These are phyloP conservation scores for Mycena citricolor DNA, from an alignment of 1,284 basidiomycete genomes.

Conservation along the genomic window DNA sequence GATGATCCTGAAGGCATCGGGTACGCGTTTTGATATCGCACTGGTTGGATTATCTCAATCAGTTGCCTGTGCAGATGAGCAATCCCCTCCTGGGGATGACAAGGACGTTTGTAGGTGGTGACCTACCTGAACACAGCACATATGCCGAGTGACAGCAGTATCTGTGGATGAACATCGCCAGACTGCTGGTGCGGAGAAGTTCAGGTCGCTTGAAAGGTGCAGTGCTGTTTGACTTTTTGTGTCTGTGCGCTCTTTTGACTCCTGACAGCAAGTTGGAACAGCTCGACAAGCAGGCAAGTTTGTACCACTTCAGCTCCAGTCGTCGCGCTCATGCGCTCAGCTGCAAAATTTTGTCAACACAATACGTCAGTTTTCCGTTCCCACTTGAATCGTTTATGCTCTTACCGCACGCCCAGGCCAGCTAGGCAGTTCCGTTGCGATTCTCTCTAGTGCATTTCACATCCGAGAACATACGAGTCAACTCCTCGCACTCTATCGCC, in stretches of 20 bases:
- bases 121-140: conserved; percentile 1
- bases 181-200: conserved; percentile 58
- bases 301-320: conserved; percentile 3
- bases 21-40: no score
- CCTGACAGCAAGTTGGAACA: conserved; percentile 50
- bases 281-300: conserved; percentile 59
- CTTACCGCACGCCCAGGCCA: no score
- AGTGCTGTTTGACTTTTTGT: conserved; percentile 20
- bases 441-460: conserved; percentile 65
- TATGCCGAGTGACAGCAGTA: conserved; percentile 36
- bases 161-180: conserved; percentile 66
- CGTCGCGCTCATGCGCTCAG: conserved; percentile 32
- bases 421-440: conserved; percentile 69
- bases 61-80: conserved; percentile 36
- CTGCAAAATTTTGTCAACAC: conserved; percentile 70
- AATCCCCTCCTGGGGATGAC: conserved; percentile 55
- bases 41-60: no score
- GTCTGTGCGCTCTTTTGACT: conserved; percentile 7
- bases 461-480: conserved; percentile 65
- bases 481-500: conserved; percentile 62
- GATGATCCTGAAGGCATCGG: not conserved
- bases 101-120: conserved; percentile 56
- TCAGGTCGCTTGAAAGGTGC: conserved; percentile 59
- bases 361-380: no score
- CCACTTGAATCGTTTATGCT: no score